Evolutionary conservation across 2,329 filamentous ascomycete species (phyloP), one percentile per base, ranked within the genome.

Genomic region (Sporothrix phasma): DNA sequence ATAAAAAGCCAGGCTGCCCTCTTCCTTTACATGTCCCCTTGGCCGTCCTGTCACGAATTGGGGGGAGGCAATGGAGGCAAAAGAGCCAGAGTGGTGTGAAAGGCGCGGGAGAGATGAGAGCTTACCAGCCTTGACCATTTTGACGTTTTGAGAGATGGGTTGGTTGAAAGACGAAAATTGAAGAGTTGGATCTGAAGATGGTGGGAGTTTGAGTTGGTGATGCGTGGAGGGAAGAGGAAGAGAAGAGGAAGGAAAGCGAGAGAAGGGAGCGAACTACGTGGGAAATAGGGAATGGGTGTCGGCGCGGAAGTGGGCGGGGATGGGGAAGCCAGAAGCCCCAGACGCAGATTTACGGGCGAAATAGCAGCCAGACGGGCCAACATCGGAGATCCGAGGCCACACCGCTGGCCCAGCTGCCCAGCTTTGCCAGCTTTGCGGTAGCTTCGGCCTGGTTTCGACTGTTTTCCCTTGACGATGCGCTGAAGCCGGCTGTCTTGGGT

Each of bases 51-150:
- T 29, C 17, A 58, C 5, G 17, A 15, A 5, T 29, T 43, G 39
- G 54, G 22, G 5, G 17, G 41, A 37, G n/a, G 31, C 31, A 34
- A 31, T n/a, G 31, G 51, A 58, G 37, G 54, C 22, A 43, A 58
- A 59, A 45, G 24, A 43, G 41, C 13, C 43, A 17, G 56, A 59
- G 34, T 26, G 41, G 22, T 11, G 53, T 15, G n/a, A 19, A 13
- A 54, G 43, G 54, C 26, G 59, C 39, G 53, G 13, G 37, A 15
- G 24, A 29, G 61, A 60, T 31, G 47, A 59, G 22, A 62, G 46
- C 89, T 75, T 86, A 96, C 91, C 90, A 81, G 93, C 92, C 86
- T 96, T 97, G 84, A 97, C 92, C 92, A 97, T 97, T 87, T 87
- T 96, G 88, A 81, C 80, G 81, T 80, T 71, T 81, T 64, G 34